Evolutionary conservation across 495 filamentous ascomycete species (phyloP).

Genomic region (Bryoglossum gracile): DNA sequence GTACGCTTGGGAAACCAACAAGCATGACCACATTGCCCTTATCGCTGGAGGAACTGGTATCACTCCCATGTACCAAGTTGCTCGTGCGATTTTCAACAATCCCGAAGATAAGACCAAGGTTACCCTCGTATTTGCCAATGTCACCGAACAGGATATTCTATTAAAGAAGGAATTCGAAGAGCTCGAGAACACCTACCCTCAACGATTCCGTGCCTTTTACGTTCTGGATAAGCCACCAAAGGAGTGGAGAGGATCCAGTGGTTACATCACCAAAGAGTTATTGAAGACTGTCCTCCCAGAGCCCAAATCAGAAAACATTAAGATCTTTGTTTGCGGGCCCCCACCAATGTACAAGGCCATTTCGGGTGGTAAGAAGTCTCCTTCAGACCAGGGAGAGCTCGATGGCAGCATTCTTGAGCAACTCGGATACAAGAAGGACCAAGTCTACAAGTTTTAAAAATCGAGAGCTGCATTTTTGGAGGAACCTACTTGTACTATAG

Average conservation of each 20-base stretch:
- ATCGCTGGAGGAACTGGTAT: constrained; percentile 95
- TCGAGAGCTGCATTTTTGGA: neutral
- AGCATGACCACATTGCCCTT: constrained; percentile 88
- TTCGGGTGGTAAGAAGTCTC: constrained; percentile 80
- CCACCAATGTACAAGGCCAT: constrained; percentile 91
- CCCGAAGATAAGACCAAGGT: constrained; percentile 95
- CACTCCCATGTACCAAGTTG: constrained; percentile 85
- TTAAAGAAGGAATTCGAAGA: constrained; percentile 73
- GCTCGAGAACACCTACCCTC: constrained; percentile 89
- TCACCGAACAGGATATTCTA: constrained; percentile 79
- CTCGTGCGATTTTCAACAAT: constrained; percentile 84
- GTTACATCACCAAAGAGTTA: constrained; percentile 78
- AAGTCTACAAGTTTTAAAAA: constrained; percentile 94
- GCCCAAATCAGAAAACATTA: constrained; percentile 82
- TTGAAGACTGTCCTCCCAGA: constrained; percentile 89
- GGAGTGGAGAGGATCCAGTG: constrained; percentile 67
- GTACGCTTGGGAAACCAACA: constrained; percentile 86
- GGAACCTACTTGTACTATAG: constrained; percentile 8
- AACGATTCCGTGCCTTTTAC: constrained; percentile 87
- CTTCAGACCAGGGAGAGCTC: constrained; percentile 87
- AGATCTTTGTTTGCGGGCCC: constrained; percentile 86
- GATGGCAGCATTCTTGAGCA: constrained; percentile 70
- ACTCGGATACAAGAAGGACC: constrained; percentile 82
- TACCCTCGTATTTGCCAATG: constrained; percentile 85
- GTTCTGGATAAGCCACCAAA: constrained; percentile 80